phyloP scores from a whole-genome alignment of 352 stramenopile species.

The Globisporangium nodosum region DNA sequence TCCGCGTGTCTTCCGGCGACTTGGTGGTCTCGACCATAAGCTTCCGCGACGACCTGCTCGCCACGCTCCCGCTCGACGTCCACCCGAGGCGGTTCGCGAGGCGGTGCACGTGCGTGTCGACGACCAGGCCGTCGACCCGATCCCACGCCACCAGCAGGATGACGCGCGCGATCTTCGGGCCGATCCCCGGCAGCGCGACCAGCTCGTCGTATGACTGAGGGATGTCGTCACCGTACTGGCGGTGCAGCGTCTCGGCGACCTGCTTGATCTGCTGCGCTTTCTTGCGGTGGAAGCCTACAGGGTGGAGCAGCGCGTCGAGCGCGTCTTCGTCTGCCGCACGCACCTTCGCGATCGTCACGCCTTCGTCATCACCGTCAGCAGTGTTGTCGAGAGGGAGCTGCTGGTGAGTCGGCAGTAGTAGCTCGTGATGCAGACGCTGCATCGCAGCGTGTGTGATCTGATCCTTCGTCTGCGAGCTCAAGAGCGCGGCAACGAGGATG shows the following conservation, averaged over 20 bases:
- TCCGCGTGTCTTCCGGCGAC: slow-evolving; percentile 90
- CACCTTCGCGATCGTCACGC: slow-evolving; percentile 87
- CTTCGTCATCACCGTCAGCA: slow-evolving; percentile 15
- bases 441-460: slow-evolving; percentile 80
- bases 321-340: slow-evolving; percentile 71
- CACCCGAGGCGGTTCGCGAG: slow-evolving; percentile 95
- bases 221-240: slow-evolving; percentile 66
- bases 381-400: neutral
- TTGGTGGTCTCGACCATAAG: slow-evolving; percentile 60
- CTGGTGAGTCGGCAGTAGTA: slow-evolving; percentile 10
- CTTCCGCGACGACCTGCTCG: slow-evolving; percentile 6
- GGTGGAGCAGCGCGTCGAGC: slow-evolving; percentile 86
- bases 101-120: slow-evolving; percentile 97
- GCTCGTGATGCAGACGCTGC: slow-evolving; percentile 59
- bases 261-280: slow-evolving; percentile 96
- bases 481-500: slow-evolving; percentile 94
- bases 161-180: slow-evolving; percentile 97
- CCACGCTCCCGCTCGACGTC: slow-evolving; percentile 87
- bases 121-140: slow-evolving; percentile 89
- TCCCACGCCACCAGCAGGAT: slow-evolving; percentile 90
- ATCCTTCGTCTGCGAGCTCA: slow-evolving; percentile 97
- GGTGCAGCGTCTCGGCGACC: slow-evolving; percentile 39
- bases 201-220: slow-evolving; percentile 87
- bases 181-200: slow-evolving; percentile 90
- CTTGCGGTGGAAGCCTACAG: slow-evolving; percentile 95